Evolutionary conservation across 495 filamentous ascomycete genomes (phyloP), one percentile per base, ranked within the genome.

Genomic region (Daldinia decipiens): DNA sequence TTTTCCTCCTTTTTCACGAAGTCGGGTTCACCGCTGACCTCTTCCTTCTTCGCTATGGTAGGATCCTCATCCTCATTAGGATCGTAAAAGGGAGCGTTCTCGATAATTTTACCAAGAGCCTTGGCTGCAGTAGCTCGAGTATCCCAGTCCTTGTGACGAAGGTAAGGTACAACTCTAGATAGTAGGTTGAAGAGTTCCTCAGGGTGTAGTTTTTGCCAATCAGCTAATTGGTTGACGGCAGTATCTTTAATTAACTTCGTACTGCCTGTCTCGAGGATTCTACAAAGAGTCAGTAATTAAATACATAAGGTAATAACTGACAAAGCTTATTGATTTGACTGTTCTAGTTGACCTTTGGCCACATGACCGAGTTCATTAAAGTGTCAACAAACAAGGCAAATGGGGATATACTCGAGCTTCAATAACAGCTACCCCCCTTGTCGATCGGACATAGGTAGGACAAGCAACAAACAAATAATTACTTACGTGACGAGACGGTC

Each of bases 171-270:
- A 45, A 99, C 94, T 52, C 95, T 87, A n/a, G 93, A 93, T n/a
- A 99, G 85, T 7, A 99, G 85, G 72, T 98, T 98, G 80, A 98
- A 98, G 3, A 98, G 84, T 76, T 99, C 95, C 78, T 98, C 95
- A 0, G 96, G 95, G 75, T 98, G 96, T 70, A 94, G 90, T 76
- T 97, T 98, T 79, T 98, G 96, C 67, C 97, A 94, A 83, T 98
- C 95, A 38, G 92, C 95, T 39, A 99, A 87, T 82, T 99, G 95
- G 76, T 95, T 91, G 38, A 97, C 96, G 62, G 95, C 95, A 64
- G 95, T 98, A 68, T 97, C 95, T 61, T 96, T 91, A 64, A 99
- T 98, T 59, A 98, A 82, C 74, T 90, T 89, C 63, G 95, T 98
- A 79, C 94, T 97, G 71, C 95, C 95, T 38, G 94, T 97, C 85